Base-by-base conservation (phyloP, 2,329 filamentous ascomycete genomes). In the Eutypa lata region DNA sequence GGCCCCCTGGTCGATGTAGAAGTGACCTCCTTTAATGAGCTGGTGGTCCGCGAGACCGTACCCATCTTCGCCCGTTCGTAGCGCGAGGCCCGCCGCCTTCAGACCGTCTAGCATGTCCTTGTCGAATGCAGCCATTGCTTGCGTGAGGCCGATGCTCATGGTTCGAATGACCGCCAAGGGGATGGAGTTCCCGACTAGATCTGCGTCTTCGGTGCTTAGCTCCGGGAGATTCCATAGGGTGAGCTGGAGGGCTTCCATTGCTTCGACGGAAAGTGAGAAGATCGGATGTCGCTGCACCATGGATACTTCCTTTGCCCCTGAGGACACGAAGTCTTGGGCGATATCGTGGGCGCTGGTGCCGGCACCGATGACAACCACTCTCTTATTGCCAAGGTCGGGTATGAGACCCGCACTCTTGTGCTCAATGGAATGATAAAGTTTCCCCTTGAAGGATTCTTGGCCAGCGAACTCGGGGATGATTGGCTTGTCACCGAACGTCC, bases 211-310 rank as follows among this genome's bases (percentile, higher is more conserved):
- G 1, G 73, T 78, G 3, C 75, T 72, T 3, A 76, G 72, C 1
- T 74, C 75, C 10, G 51, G 48, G 13, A 57, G 58, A 16, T 59
- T 56, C 31, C 61, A 68, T 26, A 73, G 66, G 6, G 71, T 67
- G 49, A 73, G 64, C 63, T 79, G 74, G 37, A 76, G 70, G 0
- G 76, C 65, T 1, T 74, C 73, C 40, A 71, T 71, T 7, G 31
- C 31, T 3, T 74, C 69, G 14, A 68, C 69, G 1, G 73, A 74
- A 24, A 81, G 69, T 11, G 80, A 75, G 60, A 76, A 80, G 2
- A 77, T 82, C 2, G 72, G 73, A 8, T 70, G 68, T 8, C 79
- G 75, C 63, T 83, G 80, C 2, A 83, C 60, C 73, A 83, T 77
- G 3, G 78, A 79, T 2, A 81, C 77, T 19, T 73, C 64, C 2